These are phyloP conservation scores for Leavenworthia alabamica DNA, from an alignment of 345 rosid species.

Conservation along the genomic window DNA sequence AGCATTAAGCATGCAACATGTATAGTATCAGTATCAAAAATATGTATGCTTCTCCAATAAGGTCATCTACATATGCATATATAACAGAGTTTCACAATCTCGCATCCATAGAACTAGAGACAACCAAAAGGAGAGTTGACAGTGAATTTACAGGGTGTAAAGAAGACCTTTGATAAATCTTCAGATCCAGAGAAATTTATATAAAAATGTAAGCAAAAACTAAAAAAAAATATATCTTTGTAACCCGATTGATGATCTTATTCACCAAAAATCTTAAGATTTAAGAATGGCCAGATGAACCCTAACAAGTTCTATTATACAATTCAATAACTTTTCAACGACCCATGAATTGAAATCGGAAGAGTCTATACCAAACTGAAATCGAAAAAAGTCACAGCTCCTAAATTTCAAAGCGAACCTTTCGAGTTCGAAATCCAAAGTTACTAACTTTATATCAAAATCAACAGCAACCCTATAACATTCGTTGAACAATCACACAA, in stretches of 20 bases:
- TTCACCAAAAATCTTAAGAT: background rate
- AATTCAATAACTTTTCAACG: constrained; percentile 9
- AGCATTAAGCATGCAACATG: background rate
- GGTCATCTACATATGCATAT: background rate
- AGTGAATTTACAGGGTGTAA: constrained; percentile 26
- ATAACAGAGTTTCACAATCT: background rate
- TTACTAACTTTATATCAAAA: background rate
- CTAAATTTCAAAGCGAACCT: background rate
- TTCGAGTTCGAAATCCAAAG: background rate
- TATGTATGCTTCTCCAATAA: background rate
- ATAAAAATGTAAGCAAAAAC: background rate
- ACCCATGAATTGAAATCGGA: background rate
- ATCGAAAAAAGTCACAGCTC: constrained; percentile 2
- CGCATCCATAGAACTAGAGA: background rate
- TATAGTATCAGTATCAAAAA: background rate
- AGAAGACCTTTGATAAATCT: background rate
- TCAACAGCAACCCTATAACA: background rate
- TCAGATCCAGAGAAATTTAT: constrained; percentile 17
- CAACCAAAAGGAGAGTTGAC: constrained; percentile 27
- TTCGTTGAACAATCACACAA: background rate
- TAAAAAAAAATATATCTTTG: background rate
- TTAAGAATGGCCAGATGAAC: background rate
- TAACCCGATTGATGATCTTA: background rate
- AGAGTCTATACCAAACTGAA: background rate
- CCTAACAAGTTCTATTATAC: constrained; percentile 10